phyloP scores from a whole-genome alignment of 192 early-diverging fungal species.

The Funneliformis geosporum region DNA sequence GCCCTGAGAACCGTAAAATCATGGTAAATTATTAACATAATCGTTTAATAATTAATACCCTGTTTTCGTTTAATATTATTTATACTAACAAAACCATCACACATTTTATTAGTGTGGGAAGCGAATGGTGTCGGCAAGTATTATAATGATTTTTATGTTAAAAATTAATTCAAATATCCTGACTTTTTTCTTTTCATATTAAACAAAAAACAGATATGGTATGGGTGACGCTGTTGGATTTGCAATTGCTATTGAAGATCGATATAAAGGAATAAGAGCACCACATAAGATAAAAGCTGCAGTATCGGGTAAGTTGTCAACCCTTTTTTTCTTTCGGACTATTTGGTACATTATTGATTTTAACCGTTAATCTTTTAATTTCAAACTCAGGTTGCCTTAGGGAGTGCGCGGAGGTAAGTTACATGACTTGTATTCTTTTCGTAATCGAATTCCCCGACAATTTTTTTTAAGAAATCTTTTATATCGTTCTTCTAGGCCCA shows the following conservation, averaged over 20 bases:
- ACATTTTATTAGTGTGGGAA: conserved; percentile 45
- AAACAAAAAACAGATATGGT: conserved; percentile 51
- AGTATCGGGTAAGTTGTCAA: conserved; percentile 42
- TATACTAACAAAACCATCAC: too few species aligned
- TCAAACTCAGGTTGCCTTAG: conserved; percentile 63
- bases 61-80: too few species aligned
- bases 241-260: conserved; percentile 61
- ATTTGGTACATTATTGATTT: too few species aligned
- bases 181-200: background rate
- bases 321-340: too few species aligned
- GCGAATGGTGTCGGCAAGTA: conserved; percentile 53
- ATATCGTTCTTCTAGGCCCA: conserved; percentile 24
- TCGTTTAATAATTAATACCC: background rate
- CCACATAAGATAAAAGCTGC: conserved; percentile 72
- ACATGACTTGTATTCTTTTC: background rate
- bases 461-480: background rate
- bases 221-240: conserved; percentile 68
- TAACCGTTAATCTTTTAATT: too few species aligned
- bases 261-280: conserved; percentile 68
- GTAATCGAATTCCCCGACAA: background rate
- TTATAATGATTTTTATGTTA: background rate
- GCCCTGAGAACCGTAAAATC: conserved; percentile 69
- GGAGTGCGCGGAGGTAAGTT: conserved; percentile 53
- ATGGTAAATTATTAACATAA: conserved; percentile 31
- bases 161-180: background rate